Evolutionary conservation across 2,329 filamentous ascomycete species (phyloP).

Genomic region (Colletotrichum spinosum): DNA sequence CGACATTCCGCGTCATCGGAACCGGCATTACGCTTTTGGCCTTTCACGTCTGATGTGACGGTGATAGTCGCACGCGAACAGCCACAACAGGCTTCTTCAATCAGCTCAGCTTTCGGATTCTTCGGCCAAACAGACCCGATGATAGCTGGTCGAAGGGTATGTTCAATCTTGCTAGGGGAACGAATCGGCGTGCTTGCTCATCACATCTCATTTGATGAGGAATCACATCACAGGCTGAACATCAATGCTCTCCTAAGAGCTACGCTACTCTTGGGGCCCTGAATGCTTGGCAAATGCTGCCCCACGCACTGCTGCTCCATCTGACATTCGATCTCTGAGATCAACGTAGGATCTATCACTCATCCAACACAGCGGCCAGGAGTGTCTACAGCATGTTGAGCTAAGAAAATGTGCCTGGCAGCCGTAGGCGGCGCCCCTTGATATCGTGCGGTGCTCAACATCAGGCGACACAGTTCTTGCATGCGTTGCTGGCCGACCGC

Average conservation of each 20-base stretch:
- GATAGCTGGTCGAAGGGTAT: background rate
- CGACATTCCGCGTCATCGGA: conserved; percentile 15
- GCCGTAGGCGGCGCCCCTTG: conserved; percentile 4
- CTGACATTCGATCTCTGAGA: conserved; percentile 36
- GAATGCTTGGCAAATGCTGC: conserved; percentile 35
- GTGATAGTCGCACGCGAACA: conserved; percentile 29
- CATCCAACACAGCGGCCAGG: conserved; percentile 9
- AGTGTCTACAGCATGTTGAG: background rate
- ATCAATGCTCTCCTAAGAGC: background rate
- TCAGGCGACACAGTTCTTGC: conserved; percentile 10
- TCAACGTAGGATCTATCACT: conserved; percentile 28
- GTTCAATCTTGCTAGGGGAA: background rate
- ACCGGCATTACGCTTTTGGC: conserved; percentile 16
- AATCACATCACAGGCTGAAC: conserved; percentile 26
- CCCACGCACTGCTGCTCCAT: conserved; percentile 35
- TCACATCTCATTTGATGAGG: conserved; percentile 34
- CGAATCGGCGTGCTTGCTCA: background rate
- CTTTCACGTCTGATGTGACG: conserved; percentile 24
- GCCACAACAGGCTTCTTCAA: conserved; percentile 5
- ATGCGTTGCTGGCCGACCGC: conserved; percentile 4
- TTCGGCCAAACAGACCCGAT: background rate
- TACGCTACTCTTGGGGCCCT: conserved; percentile 16
- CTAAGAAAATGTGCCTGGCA: background rate
- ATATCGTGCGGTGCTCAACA: background rate
- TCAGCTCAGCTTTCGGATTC: background rate